Conservation (phyloP, 2,329 filamentous ascomycete genomes). For the Aspergillus sp. region DNA sequence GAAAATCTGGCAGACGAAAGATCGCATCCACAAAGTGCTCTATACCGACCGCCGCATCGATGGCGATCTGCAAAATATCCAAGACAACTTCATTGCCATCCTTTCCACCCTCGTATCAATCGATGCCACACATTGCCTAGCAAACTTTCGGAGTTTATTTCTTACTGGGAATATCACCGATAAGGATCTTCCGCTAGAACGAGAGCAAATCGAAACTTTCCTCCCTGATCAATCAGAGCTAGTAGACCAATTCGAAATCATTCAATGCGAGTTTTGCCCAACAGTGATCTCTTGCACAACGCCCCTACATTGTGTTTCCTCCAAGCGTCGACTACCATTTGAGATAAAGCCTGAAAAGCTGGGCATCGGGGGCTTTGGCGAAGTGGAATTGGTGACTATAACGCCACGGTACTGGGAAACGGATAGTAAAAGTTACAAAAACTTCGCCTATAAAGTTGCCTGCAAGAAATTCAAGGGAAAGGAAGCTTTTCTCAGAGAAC, state of each 20-base stretch:
- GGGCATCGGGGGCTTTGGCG: neutral
- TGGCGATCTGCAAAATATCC: neutral
- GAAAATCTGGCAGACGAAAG: neutral
- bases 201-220: neutral
- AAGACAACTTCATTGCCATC: neutral
- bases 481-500: neutral
- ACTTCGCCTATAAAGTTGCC: neutral
- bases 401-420: neutral
- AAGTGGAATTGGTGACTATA: neutral
- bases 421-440: too few species aligned
- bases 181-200: neutral
- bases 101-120: neutral
- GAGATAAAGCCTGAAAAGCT: neutral
- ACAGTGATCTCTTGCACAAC: neutral
- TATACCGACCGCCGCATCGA: neutral
- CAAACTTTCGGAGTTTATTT: neutral
- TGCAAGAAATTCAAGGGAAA: neutral
- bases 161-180: neutral
- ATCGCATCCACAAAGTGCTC: neutral
- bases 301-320: neutral
- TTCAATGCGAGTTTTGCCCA: neutral
- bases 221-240: neutral
- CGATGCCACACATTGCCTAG: neutral
- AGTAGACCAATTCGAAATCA: neutral
- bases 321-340: neutral